Evolutionary conservation across 2,329 filamentous ascomycete species (phyloP).

Genomic region (Aureobasidium sp.): DNA sequence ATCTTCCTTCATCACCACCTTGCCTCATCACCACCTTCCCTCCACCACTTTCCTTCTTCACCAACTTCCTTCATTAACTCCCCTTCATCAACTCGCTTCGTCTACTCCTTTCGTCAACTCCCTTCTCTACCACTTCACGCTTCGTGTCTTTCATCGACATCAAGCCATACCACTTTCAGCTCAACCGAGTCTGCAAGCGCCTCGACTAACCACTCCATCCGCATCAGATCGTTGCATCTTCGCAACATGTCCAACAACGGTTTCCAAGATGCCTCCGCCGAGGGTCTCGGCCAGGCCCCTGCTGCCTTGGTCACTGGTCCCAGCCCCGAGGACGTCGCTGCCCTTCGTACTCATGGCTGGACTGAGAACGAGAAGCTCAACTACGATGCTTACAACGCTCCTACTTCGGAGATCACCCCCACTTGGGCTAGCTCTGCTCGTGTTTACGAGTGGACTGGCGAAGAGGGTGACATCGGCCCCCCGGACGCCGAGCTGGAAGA

Average conservation of each 20-base stretch:
- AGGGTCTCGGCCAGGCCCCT: neutral
- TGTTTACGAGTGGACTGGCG: slow-evolving; percentile 77
- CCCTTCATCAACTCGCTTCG: neutral
- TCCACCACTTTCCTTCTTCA: neutral
- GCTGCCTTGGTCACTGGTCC: too few species aligned
- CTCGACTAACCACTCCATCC: neutral
- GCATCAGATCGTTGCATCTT: neutral
- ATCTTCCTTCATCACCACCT: neutral
- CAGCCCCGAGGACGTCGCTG: neutral
- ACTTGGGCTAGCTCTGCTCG: slow-evolving; percentile 49
- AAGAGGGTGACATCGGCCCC: slow-evolving; percentile 79
- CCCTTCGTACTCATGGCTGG: slow-evolving; percentile 24
- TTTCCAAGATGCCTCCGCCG: neutral
- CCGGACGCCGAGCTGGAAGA: slow-evolving; percentile 60
- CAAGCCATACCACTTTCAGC: neutral
- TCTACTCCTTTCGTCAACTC: neutral
- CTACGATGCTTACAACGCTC: slow-evolving; percentile 20
- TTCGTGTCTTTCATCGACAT: neutral
- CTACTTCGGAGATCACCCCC: neutral
- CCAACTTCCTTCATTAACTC: neutral
- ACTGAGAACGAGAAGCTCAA: slow-evolving; percentile 21
- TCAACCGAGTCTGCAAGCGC: neutral
- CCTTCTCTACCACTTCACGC: neutral
- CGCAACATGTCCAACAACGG: neutral
- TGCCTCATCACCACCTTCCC: neutral